Base-by-base conservation (phyloP, 192 early-diverging fungal genomes). In the Spizellomyces punctatus region DNA sequence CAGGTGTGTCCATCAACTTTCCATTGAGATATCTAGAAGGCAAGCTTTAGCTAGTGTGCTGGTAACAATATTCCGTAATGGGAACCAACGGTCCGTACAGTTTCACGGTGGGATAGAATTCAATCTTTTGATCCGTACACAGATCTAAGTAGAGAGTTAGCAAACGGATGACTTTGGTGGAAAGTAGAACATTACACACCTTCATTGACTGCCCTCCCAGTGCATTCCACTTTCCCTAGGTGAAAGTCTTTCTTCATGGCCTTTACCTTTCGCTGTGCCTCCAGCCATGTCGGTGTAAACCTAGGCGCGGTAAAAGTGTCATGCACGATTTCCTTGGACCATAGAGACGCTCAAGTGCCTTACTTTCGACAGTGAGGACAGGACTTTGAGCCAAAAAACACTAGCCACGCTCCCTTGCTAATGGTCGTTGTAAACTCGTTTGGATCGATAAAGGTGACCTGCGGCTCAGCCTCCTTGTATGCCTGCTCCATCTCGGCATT, bases 221-320 rank as follows among this genome's bases (percentile, higher is more conserved):
- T 76, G 68, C 91, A 91, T 62, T 93, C 86, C 57, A 93, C 85
- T 55, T 91, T 84, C 41, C 80, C 91, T 73, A 94, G 81, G 61
- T 81, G 68, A 67, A 94, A 82, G 10, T 81, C 67, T 43, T 78
- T 81, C 6, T 68, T 65, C 5, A 68, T 64, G 27, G 75, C 62
- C 52, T 82, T 75, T 4, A 74, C 74, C 5, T 46, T 43, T 42
- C 69, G 19, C 52, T 79, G 70, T 17, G 65, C 69, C 52, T 79
- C 52, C 6, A 73, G 48, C 78, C 78, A 79, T 58, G 63, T 49
- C 7, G 78, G 78, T 19, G 73, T 75, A 27, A 74, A 74, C 46
- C 67, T 76, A 72, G 19, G 27, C 27, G 27, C 27, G 27, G 0
- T 36, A 41, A 54, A 48, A 6, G 6, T 46, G 27, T 21, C 46